A percentile compares a stretch with the other conserved stretches of the same genome.
phyloP scores from a whole-genome alignment of 2,329 filamentous ascomycete species.

The Pestalotiopsis sp. region DNA sequence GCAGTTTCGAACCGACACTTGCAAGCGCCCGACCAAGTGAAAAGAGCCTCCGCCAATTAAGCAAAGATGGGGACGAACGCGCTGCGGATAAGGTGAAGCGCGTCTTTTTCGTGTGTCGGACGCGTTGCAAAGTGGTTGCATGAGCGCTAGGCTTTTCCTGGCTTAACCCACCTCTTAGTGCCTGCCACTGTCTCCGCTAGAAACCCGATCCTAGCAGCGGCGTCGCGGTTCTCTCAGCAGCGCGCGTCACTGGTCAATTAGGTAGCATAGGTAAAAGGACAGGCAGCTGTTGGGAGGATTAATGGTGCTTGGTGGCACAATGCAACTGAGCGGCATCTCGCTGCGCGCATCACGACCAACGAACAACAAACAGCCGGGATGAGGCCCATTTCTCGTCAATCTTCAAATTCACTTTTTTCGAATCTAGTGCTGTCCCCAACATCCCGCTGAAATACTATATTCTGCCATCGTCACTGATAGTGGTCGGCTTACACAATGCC shows the following conservation, averaged over 20 bases:
- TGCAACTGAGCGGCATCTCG: not conserved
- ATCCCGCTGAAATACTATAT: too few species aligned
- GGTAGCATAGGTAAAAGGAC: not conserved
- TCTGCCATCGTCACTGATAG: slow-evolving; percentile 13
- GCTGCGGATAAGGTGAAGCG: not conserved
- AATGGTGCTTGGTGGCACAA: not conserved
- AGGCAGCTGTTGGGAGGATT: not conserved
- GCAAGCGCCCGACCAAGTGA: slow-evolving; percentile 1
- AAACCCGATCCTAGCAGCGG: not conserved
- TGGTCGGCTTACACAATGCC: slow-evolving; percentile 13
- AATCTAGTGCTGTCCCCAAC: too few species aligned
- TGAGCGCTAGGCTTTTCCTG: not conserved
- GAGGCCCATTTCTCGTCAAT: too few species aligned
- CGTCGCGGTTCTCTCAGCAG: not conserved
- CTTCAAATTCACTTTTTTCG: too few species aligned
- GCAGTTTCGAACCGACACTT: not conserved
- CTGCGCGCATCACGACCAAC: too few species aligned
- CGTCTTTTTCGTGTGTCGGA: slow-evolving; percentile 3
- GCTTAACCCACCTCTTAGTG: not conserved
- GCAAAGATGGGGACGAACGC: not conserved
- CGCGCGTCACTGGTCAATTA: not conserved
- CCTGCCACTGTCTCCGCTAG: not conserved
- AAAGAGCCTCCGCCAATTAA: slow-evolving; percentile 5
- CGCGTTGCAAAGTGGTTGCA: slow-evolving; percentile 11
- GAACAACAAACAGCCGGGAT: too few species aligned